Percentiles rank a stretch among this genome's conserved stretches.
phyloP scores from a whole-genome alignment of 2,329 filamentous ascomycete species.

The Trichoderma atrobrunneum region DNA sequence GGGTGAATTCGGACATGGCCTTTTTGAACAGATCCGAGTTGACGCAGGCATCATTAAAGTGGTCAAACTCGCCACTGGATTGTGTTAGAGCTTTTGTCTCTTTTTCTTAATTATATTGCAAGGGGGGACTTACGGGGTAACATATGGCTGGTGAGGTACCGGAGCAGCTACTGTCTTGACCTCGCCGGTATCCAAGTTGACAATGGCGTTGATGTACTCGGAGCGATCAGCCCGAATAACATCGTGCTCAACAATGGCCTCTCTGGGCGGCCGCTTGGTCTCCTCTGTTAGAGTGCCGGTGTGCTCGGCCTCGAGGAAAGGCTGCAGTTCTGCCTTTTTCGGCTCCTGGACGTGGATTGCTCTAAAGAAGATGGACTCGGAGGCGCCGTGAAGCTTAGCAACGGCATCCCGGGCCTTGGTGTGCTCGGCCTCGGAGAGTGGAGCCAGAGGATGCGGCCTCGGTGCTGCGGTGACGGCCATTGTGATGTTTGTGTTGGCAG shows the following conservation, averaged over 20 bases:
- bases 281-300: constrained; percentile 44
- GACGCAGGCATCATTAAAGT: constrained; percentile 41
- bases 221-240: constrained; percentile 33
- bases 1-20: constrained; percentile 45
- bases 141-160: constrained; percentile 37
- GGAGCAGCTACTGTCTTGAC: constrained; percentile 29
- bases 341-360: constrained; percentile 63
- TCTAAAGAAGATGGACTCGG: constrained; percentile 45
- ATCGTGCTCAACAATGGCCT: constrained; percentile 46
- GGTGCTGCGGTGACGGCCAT: constrained; percentile 9
- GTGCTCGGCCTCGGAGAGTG: constrained; percentile 50
- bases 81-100: not conserved
- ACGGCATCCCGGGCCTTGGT: constrained; percentile 45
- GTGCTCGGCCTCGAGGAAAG: constrained; percentile 62
- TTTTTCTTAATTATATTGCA: not conserved
- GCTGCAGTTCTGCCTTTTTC: constrained; percentile 54
- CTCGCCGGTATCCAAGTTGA: constrained; percentile 36
- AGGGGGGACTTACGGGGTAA: constrained; percentile 29
- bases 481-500: not conserved
- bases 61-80: constrained; percentile 39
- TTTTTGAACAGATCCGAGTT: constrained; percentile 45
- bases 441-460: constrained; percentile 45
- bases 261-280: constrained; percentile 44
- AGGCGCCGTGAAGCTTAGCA: constrained; percentile 32
- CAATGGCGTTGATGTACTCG: constrained; percentile 37